Evolutionary conservation across 306 rosid species (phyloP).

Genomic region (Citrullus colocynthis): DNA sequence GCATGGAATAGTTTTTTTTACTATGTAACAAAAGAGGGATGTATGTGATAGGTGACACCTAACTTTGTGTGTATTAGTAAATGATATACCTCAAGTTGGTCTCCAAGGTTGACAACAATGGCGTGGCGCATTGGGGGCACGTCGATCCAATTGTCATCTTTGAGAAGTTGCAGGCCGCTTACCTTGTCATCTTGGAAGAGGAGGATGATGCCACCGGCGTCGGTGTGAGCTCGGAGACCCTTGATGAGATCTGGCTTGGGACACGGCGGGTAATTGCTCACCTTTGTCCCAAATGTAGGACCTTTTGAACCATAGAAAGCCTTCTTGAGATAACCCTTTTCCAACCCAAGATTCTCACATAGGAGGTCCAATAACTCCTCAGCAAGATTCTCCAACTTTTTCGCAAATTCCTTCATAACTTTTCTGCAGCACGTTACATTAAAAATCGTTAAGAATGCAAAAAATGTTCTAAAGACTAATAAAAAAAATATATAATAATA

Average conservation of each 20-base stretch:
- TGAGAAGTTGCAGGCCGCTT: conserved; percentile 81
- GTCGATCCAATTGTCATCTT: conserved; percentile 72
- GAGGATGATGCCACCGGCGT: conserved; percentile 86
- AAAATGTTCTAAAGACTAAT: neutral
- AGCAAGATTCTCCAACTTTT: conserved; percentile 52
- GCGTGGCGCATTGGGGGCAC: conserved; percentile 93
- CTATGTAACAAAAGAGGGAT: too few species aligned
- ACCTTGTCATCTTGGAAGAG: conserved; percentile 88
- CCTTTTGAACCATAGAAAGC: conserved; percentile 68
- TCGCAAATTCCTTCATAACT: conserved; percentile 72
- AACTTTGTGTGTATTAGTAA: too few species aligned
- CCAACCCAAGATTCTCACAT: conserved; percentile 87
- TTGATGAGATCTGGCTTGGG: conserved; percentile 73
- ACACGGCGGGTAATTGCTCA: conserved; percentile 82
- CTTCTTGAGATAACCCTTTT: conserved; percentile 72
- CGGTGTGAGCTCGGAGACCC: conserved; percentile 92
- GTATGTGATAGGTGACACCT: too few species aligned
- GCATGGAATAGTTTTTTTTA: too few species aligned
- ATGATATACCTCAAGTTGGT: conserved; percentile 70
- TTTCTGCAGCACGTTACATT: conserved; percentile 23
- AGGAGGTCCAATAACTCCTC: conserved; percentile 63
- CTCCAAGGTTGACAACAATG: conserved; percentile 77
- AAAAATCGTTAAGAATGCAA: neutral
- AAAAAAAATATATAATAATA: too few species aligned
- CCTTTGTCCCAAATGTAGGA: conserved; percentile 85